These are phyloP conservation scores for Benincasa hispida DNA, from an alignment of 306 rosid genomes.

Conservation along the genomic window DNA sequence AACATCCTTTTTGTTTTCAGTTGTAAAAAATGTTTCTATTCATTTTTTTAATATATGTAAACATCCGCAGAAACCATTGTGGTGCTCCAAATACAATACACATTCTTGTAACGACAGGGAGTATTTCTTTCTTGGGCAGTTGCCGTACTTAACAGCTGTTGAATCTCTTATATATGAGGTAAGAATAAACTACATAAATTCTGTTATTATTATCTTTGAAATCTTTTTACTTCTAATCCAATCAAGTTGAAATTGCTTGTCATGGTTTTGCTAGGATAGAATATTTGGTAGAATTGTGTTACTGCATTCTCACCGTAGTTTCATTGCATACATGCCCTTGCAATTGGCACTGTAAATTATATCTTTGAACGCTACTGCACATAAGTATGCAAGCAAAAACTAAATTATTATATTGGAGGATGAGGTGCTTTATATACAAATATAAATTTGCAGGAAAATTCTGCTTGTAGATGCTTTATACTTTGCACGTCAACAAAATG, in stretches of 20 bases:
- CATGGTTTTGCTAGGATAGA: not conserved
- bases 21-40: not conserved
- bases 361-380: not conserved
- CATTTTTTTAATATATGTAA: not conserved
- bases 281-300: not conserved
- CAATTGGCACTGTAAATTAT: not conserved
- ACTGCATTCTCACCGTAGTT: not conserved
- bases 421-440: not conserved
- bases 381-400: not conserved
- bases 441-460: not conserved
- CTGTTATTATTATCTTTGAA: not conserved
- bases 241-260: not conserved
- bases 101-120: constrained; percentile 66
- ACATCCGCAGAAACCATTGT: constrained; percentile 66
- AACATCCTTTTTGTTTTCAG: not conserved
- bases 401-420: not conserved
- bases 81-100: constrained; percentile 48
- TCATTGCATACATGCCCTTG: not conserved
- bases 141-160: constrained; percentile 63
- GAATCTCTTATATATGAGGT: constrained; percentile 81
- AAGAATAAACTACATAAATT: constrained; percentile 10
- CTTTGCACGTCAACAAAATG: not conserved
- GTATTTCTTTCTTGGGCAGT: constrained; percentile 74
- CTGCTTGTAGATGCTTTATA: not conserved
- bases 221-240: not conserved